Evolutionary conservation across 306 rosid species (phyloP).

Genomic region (Medicago truncatula): MtrunA17r5.0-ANR NC_053049.1:803501-804000

Average conservation of each 20-base stretch:
- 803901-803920: slow-evolving; percentile 30
- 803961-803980: slow-evolving; percentile 23
- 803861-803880: slow-evolving; percentile 15
- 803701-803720: not conserved
- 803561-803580: slow-evolving; percentile 39
- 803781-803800: slow-evolving; percentile 37
- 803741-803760: slow-evolving; percentile 4
- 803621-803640: slow-evolving; percentile 40
- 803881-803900: slow-evolving; percentile 9
- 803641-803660: slow-evolving; percentile 43
- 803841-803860: slow-evolving; percentile 39
- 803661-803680: slow-evolving; percentile 49
- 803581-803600: slow-evolving; percentile 44
- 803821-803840: slow-evolving; percentile 45
- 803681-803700: not conserved
- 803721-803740: not conserved
- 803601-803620: slow-evolving; percentile 40
- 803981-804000: slow-evolving; percentile 34
- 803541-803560: slow-evolving; percentile 46
- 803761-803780: not conserved
- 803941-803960: not conserved
- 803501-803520: too few species aligned
- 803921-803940: slow-evolving; percentile 23
- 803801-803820: slow-evolving; percentile 52
- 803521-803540: not conserved